phyloP scores from a whole-genome alignment of 1,284 basidiomycete species.

The Ganoderma lucidum region DNA sequence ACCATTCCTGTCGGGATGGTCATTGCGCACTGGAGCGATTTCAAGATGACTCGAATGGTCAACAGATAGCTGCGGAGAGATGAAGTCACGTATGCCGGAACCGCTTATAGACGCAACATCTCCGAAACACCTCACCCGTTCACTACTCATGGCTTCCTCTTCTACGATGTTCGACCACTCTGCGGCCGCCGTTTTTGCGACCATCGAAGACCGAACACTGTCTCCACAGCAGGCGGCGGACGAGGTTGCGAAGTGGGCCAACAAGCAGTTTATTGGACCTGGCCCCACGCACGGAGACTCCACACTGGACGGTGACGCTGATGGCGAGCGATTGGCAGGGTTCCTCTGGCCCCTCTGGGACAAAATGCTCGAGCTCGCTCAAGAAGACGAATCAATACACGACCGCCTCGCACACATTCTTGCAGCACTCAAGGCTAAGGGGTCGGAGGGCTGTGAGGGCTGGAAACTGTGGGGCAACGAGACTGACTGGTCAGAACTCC shows the following conservation, averaged over 20 bases:
- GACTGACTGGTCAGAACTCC: slow-evolving; percentile 23
- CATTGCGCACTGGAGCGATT: too few relatives aligned
- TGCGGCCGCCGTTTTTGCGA: slow-evolving; percentile 4
- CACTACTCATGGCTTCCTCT: not conserved
- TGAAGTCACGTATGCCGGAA: not conserved
- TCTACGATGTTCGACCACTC: not conserved
- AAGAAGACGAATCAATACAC: slow-evolving; percentile 19
- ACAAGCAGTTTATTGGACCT: not conserved
- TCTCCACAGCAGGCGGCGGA: slow-evolving; percentile 14
- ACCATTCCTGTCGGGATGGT: too few relatives aligned
- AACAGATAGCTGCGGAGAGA: not conserved
- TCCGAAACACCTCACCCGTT: not conserved
- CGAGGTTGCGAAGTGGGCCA: slow-evolving; percentile 8
- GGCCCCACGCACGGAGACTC: not conserved
- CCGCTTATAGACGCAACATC: not conserved
- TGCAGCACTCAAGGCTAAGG: slow-evolving; percentile 18
- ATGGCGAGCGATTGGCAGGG: slow-evolving; percentile 19
- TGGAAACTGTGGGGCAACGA: slow-evolving; percentile 24
- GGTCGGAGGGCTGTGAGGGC: slow-evolving; percentile 16
- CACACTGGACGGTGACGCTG: not conserved
- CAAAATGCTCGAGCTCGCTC: slow-evolving; percentile 2
- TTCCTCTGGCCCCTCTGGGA: slow-evolving; percentile 30
- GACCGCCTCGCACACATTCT: slow-evolving; percentile 20
- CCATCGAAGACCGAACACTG: slow-evolving; percentile 3
- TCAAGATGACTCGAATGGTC: too few relatives aligned